Conservation (phyloP, 257 asterid species). For the Orobanche coerulescens region DNA sequence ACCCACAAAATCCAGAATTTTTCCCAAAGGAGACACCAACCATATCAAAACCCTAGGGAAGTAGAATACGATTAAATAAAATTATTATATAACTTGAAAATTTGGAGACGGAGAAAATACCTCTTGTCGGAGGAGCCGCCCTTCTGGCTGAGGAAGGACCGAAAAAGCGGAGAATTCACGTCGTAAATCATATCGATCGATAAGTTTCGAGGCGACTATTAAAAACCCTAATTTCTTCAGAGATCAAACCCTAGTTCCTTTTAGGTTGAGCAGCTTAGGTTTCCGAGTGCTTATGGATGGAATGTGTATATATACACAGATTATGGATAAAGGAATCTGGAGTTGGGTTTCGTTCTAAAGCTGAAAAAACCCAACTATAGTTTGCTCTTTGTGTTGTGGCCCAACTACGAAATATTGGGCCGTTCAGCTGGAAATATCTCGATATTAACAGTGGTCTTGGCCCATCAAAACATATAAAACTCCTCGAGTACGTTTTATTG, state of each 20-base stretch:
- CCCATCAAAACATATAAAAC: too few species aligned
- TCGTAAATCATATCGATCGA: slow-evolving; percentile 38
- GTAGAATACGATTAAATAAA: not conserved
- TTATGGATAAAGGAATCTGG: too few species aligned
- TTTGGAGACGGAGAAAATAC: slow-evolving; percentile 16
- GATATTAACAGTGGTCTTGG: too few species aligned
- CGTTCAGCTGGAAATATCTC: too few species aligned
- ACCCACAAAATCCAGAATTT: too few species aligned
- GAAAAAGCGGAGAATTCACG: slow-evolving; percentile 48
- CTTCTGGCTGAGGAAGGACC: slow-evolving; percentile 50
- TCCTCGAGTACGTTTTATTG: too few species aligned
- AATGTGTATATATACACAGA: too few species aligned
- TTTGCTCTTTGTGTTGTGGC: too few species aligned
- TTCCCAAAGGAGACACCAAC: not conserved
- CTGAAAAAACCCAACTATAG: too few species aligned
- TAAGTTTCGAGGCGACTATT: slow-evolving; percentile 14
- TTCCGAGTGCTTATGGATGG: too few species aligned
- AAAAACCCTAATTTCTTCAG: slow-evolving; percentile 27
- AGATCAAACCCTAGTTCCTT: slow-evolving; percentile 18
- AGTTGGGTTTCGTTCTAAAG: too few species aligned
- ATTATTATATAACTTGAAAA: not conserved
- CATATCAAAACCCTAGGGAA: not conserved
- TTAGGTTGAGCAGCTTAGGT: not conserved
- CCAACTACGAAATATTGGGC: too few species aligned
- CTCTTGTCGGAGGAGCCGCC: slow-evolving; percentile 45